Percentiles rank a stretch among this genome's conserved stretches.
phyloP scores from a whole-genome alignment of 495 filamentous ascomycete species.

The Staphylotrichum longicolle region DNA sequence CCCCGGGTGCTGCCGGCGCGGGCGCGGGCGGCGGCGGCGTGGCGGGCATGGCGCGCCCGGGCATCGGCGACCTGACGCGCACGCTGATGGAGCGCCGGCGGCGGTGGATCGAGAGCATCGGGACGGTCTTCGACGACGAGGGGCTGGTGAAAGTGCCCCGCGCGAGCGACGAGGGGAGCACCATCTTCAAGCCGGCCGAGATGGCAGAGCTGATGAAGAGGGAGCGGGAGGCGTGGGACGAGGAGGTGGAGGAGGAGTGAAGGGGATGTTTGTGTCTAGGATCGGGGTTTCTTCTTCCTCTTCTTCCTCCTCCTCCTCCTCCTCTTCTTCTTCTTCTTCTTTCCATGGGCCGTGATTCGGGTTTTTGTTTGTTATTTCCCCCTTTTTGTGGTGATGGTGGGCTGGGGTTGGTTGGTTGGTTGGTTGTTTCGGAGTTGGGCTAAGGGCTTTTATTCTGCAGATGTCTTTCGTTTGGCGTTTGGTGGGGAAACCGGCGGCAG shows the following conservation, averaged over 20 bases:
- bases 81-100: slow-evolving; percentile 84
- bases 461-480: too few species aligned
- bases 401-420: too few species aligned
- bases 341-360: too few species aligned
- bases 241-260: slow-evolving; percentile 56
- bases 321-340: too few species aligned
- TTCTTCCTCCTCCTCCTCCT: too few species aligned
- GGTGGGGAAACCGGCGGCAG: too few species aligned
- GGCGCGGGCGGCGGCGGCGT: slow-evolving; percentile 19
- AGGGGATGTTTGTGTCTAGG: not conserved
- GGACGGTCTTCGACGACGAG: slow-evolving; percentile 79
- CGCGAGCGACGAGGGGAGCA: slow-evolving; percentile 39
- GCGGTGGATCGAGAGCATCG: slow-evolving; percentile 84
- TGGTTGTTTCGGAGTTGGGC: too few species aligned
- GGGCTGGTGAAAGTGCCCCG: slow-evolving; percentile 49
- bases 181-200: slow-evolving; percentile 60
- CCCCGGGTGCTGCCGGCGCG: slow-evolving; percentile 39
- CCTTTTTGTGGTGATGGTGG: too few species aligned
- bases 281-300: too few species aligned
- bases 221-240: slow-evolving; percentile 76
- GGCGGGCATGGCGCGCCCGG: slow-evolving; percentile 64
- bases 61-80: slow-evolving; percentile 86
- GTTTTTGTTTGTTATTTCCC: too few species aligned
- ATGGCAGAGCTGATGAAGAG: slow-evolving; percentile 58
- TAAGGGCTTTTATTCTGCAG: too few species aligned